Evolutionary conservation across 169 alveolate genomes (phyloP).

Genomic region (Plasmodium billcollinsi): DNA sequence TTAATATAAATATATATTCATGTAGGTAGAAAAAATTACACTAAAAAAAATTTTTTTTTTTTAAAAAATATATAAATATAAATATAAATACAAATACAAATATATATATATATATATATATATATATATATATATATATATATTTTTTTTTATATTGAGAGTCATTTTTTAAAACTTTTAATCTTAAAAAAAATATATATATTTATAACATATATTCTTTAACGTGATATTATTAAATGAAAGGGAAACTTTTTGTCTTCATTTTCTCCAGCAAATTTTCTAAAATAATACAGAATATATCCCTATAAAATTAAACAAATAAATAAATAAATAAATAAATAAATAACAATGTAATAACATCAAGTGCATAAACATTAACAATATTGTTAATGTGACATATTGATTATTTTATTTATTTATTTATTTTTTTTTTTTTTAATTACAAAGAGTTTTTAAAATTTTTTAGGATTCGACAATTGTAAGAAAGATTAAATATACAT

Average conservation of each 20-base stretch:
- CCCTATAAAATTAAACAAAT: constrained; percentile 25
- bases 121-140: too few species aligned
- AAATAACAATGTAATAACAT: neutral
- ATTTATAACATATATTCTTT: too few species aligned
- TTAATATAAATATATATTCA: too few species aligned
- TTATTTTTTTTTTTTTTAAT: constrained; percentile 3
- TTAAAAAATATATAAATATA: too few species aligned
- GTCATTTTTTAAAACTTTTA: too few species aligned
- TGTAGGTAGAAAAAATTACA: too few species aligned
- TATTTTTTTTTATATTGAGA: too few species aligned
- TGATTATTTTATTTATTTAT: constrained; percentile 11
- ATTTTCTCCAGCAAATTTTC: constrained; percentile 47
- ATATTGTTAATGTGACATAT: neutral
- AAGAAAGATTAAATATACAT: constrained; percentile 41
- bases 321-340: constrained; percentile 12
- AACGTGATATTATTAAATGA: constrained; percentile 1
- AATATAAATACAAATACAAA: too few species aligned
- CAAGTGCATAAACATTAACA: neutral
- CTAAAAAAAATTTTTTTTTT: too few species aligned
- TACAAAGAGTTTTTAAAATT: constrained; percentile 66
- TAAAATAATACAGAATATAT: constrained; percentile 46
- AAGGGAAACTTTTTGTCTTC: constrained; percentile 37
- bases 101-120: too few species aligned
- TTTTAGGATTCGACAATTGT: constrained; percentile 22
- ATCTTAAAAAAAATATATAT: too few species aligned